Evolutionary conservation across 192 early-diverging fungal genomes (phyloP).

Genomic region (Coemansia asiatica): DNA sequence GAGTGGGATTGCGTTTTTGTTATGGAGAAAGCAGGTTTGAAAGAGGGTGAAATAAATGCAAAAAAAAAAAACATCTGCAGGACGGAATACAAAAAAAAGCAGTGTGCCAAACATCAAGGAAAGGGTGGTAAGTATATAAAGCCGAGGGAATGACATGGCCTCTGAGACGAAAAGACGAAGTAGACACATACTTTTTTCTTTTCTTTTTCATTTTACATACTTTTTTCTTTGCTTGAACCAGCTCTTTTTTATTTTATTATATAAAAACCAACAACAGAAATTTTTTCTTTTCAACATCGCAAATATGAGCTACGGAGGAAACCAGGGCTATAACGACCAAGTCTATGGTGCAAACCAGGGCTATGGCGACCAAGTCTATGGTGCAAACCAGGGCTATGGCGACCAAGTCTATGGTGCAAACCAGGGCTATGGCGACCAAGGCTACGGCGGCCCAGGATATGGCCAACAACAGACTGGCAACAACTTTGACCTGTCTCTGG

Average conservation of each 20-base stretch:
- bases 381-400: slow-evolving; percentile 9
- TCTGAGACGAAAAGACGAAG: not conserved
- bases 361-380: slow-evolving; percentile 8
- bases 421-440: not conserved
- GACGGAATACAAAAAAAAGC: not conserved
- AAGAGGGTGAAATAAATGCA: not conserved
- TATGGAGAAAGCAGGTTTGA: not conserved
- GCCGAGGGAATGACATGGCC: not conserved
- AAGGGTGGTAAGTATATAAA: not conserved
- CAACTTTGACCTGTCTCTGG: slow-evolving; percentile 10
- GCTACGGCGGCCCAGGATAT: slow-evolving; percentile 16
- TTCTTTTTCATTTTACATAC: not conserved
- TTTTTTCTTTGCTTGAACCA: not conserved
- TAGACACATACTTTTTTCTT: not conserved
- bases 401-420: slow-evolving; percentile 6
- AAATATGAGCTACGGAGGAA: not conserved
- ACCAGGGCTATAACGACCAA: slow-evolving; percentile 5
- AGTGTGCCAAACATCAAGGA: slow-evolving; percentile 1
- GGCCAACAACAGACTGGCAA: slow-evolving; percentile 14
- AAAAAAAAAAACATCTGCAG: not conserved
- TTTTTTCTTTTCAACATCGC: not conserved
- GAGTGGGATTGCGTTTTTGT: not conserved
- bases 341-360: not conserved
- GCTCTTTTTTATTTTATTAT: not conserved
- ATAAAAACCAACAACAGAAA: not conserved